Conservation (phyloP, 257 asterid genomes). For the Verbascum thapsus region DNA sequence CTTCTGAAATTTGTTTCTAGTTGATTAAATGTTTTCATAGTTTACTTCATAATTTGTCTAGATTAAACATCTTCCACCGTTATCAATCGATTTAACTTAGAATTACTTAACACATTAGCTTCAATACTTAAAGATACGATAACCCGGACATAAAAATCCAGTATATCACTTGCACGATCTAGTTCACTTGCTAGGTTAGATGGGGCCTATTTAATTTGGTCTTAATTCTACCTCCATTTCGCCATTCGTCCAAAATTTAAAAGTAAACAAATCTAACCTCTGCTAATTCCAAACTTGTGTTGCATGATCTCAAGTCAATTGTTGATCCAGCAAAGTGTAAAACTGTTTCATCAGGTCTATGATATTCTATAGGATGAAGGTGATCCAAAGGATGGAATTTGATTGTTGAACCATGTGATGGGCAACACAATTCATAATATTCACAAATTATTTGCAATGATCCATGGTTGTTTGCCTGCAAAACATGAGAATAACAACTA, state of each 20-base stretch:
- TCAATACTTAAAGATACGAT: no score
- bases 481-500: constrained; percentile 21
- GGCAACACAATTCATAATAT: constrained; percentile 70
- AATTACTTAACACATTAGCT: no score
- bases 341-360: constrained; percentile 75
- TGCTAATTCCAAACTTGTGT: constrained; percentile 81
- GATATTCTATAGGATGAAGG: constrained; percentile 85
- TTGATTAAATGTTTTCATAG: no score
- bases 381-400: constrained; percentile 92
- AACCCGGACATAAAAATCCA: no score
- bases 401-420: constrained; percentile 74
- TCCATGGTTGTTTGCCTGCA: constrained; percentile 80
- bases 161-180: no score
- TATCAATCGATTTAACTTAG: no score
- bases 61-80: no score
- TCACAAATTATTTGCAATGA: constrained; percentile 86
- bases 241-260: background rate
- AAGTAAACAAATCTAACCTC: constrained; percentile 56
- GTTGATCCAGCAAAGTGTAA: constrained; percentile 77
- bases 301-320: constrained; percentile 83
- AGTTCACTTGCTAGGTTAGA: no score
- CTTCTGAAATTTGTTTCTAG: no score
- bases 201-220: no score
- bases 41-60: no score
- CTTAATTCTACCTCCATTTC: background rate